Percentiles rank a stretch among this genome's conserved stretches.
phyloP scores from a whole-genome alignment of 139 green algal genomes.

The Chlamydomonas schloesseri region DNA sequence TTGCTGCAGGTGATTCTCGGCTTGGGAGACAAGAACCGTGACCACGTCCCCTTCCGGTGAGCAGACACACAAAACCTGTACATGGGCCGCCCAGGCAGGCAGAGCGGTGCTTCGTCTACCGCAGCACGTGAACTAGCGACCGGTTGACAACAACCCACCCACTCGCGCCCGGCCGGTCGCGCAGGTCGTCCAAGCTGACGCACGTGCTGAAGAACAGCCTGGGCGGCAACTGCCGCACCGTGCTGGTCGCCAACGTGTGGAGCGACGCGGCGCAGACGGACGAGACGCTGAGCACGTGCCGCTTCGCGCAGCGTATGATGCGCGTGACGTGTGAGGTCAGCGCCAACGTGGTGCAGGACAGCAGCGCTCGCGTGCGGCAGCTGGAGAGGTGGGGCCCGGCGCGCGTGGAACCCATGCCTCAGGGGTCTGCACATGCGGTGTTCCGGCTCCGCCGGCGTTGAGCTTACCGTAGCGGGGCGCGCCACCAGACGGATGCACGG shows the following conservation, averaged over 20 bases:
- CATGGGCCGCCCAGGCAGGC: too few relatives aligned
- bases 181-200: conserved; percentile 74
- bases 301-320: conserved; percentile 83
- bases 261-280: conserved; percentile 68
- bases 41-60: conserved; percentile 76
- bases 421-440: too few relatives aligned
- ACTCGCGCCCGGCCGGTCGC: too few relatives aligned
- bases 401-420: too few relatives aligned
- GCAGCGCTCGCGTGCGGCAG: conserved; percentile 42
- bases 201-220: conserved; percentile 82
- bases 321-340: conserved; percentile 64
- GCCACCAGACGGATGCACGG: too few relatives aligned
- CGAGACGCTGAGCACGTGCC: conserved; percentile 83
- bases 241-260: conserved; percentile 81
- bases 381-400: conserved; percentile 71
- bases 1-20: conserved; percentile 62
- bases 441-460: too few relatives aligned
- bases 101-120: too few relatives aligned
- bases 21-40: conserved; percentile 55
- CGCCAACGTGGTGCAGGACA: conserved; percentile 64
- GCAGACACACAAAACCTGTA: too few relatives aligned
- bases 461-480: too few relatives aligned
- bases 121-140: too few relatives aligned
- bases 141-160: too few relatives aligned
- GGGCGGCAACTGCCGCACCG: conserved; percentile 79